Evolutionary conservation across 495 filamentous ascomycete genomes (phyloP), one percentile per base, ranked within the genome.

Genomic region (Staphylotrichum longicolle): DNA sequence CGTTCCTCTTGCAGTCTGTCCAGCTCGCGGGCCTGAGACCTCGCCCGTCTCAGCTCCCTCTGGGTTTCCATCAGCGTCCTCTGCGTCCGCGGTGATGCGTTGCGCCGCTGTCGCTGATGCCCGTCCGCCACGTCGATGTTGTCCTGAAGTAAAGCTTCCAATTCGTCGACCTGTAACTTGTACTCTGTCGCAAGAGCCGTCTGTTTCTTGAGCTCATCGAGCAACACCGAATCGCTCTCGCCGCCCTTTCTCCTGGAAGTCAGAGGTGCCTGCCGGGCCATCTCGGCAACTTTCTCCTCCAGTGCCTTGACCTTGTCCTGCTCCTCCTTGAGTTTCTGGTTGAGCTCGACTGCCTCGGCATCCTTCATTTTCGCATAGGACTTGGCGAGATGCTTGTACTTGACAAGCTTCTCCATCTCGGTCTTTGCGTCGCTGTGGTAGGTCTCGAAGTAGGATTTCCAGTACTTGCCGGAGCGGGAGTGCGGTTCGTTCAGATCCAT

Each of bases 331-430:
- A 98, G 79, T 67, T 87, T 87, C 59, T 89, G 85, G 32, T 80
- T 80, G 40, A 97, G 74, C 32, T 89, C 83, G 15, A 83, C 79
- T 30, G 89, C 89, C 68, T 96, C 88, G 0, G 78, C 80, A 72
- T 98, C 94, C 72, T 96, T 97, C 76, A 89, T 88, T 67, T 86
- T 88, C 40, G 94, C 94, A 70, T 90, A 98, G 51, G 86, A 89
- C 72, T 92, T 96, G 9, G 93, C 91, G 54, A 90, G 79, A 30
- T 88, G 86, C 71, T 89, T 90, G 74, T 91, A 90, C 66, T 87
- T 88, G 48, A 91, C 81, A 58, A 94, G 82, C 61, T 83, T 88
- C 69, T 87, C 86, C 72, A 93, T 89, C 69, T 93, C 89, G 10
- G 80, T 76, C 68, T 87, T 83, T n/a, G 91, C 93, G 48, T 88